A percentile compares a stretch with the other conserved stretches of the same genome.
Conservation (phyloP, 257 asterid species). For the Przewalskia tangutica region DNA sequence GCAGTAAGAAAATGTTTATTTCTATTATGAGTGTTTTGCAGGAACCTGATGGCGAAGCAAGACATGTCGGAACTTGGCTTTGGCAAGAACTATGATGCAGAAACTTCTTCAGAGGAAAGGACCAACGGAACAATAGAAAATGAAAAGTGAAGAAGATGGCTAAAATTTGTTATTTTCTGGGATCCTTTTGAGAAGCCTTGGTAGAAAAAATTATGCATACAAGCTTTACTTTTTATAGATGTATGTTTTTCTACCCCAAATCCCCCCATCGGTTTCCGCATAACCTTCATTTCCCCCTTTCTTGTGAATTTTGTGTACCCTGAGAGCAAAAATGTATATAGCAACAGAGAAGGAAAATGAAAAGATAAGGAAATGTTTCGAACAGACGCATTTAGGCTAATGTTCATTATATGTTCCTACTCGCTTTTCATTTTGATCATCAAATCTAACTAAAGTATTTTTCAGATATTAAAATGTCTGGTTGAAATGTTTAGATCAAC, state of each 20-base stretch:
- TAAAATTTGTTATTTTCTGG: not conserved
- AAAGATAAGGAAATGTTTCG: not conserved
- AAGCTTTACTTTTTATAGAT: not conserved
- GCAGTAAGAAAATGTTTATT: not conserved
- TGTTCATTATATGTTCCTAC: not conserved
- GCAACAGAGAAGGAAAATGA: not conserved
- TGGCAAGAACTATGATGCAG: constrained; percentile 23
- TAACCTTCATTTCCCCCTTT: not conserved
- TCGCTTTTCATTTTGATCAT: too few species aligned
- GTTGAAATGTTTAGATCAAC: not conserved
- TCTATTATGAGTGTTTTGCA: constrained; percentile 16
- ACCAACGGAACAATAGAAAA: constrained; percentile 16
- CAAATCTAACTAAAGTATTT: not conserved
- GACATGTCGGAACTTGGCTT: constrained; percentile 89
- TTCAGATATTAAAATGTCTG: not conserved
- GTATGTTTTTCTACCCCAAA: not conserved
- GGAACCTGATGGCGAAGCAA: constrained; percentile 96
- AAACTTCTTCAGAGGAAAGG: constrained; percentile 23
- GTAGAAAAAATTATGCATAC: not conserved
- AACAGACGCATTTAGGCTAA: too few species aligned
- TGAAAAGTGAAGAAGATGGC: constrained; percentile 1
- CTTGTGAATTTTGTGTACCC: not conserved
- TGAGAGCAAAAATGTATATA: not conserved
- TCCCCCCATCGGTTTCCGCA: not conserved
- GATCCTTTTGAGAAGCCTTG: not conserved